Evolutionary conservation across 495 filamentous ascomycete genomes (phyloP).

Genomic region (Aspergillus conjunctus): DNA sequence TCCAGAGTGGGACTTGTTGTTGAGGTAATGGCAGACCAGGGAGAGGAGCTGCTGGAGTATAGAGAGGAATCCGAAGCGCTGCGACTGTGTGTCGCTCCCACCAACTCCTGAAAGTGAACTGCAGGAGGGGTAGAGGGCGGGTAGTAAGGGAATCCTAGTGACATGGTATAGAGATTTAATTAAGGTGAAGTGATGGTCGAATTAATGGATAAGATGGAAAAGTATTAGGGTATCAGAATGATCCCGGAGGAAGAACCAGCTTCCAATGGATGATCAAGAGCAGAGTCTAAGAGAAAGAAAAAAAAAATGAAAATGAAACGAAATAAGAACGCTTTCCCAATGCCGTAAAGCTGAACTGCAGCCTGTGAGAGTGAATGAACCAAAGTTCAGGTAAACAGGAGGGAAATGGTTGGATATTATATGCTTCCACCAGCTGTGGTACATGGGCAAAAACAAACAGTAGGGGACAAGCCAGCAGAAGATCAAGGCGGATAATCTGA

Average conservation of each 20-base stretch:
- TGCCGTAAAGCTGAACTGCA: constrained; percentile 18
- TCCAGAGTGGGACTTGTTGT: constrained; percentile 69
- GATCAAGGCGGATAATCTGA: constrained; percentile 36
- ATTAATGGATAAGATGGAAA: constrained; percentile 4
- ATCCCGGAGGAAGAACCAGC: constrained; percentile 28
- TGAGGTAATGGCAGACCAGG: constrained; percentile 72
- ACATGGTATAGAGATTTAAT: constrained; percentile 39
- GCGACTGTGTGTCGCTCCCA: constrained; percentile 44
- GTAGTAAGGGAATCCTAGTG: constrained; percentile 48
- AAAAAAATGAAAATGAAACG: constrained; percentile 2
- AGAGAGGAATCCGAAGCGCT: constrained; percentile 51
- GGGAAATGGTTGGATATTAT: constrained; percentile 47
- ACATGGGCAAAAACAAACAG: constrained; percentile 32
- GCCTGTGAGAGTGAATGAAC: constrained; percentile 17
- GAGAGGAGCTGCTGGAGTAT: constrained; percentile 72
- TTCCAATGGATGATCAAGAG: constrained; percentile 21
- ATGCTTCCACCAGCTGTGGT: constrained; percentile 36
- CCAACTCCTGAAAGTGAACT: constrained; percentile 34
- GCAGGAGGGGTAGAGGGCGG: constrained; percentile 51
- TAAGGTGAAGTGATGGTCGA: neutral
- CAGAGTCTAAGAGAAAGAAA: constrained; percentile 10
- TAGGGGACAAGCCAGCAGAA: constrained; percentile 25
- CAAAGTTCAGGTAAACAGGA: constrained; percentile 20
- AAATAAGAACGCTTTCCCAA: constrained; percentile 16
- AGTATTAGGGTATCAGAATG: constrained; percentile 3